Base-by-base conservation (phyloP, 164 flowering plant species). In the Warburgia ugandensis region DNA sequence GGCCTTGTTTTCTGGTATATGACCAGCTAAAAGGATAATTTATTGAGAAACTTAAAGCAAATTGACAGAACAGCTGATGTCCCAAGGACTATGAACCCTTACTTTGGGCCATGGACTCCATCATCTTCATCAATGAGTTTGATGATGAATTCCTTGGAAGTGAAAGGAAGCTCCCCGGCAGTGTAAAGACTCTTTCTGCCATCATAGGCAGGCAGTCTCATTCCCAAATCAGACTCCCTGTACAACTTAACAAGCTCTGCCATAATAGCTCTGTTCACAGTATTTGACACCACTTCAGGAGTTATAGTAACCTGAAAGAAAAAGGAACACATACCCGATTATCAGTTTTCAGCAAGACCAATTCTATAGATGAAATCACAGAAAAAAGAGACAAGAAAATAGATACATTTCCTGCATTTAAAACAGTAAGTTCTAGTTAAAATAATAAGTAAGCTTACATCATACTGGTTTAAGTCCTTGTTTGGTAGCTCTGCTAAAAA, bases 81-180 rank as follows among this genome's bases (percentile, higher is more conserved):
- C n/a, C n/a, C n/a, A n/a, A n/a, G 19, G 41, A 30, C 20, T 23
- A 51, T 22, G 47, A 50, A 58, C 27, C 31, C 77, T 67, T 69
- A 83, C 94, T 72, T 89, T 61, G 84, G 83, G 17, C 83, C 80
- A 67, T 64, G 73, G 61, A 55, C 58, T 45, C 77, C 81, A 56
- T 83, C 92, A 37, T 79, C 84, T 63, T 85, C 92, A 65, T 81
- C 87, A 12, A 72, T 52, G 56, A 89, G 77, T 61, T 69, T 79
- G 66, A 89, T 58, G 6, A 32, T 68, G 61, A 86, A 86, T 71
- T 89, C 94, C 69, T 75, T 89, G 64, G 73, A 70, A 30, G 56
- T 65, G 72, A 89, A 89, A 22, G 97, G 97, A 53, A 89, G 94
- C 56, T 78, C 87, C 29, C 97, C 97, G 61, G 97, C 97, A 17